phyloP scores from a whole-genome alignment of 2,329 filamentous ascomycete species.

The Fulvia fulva region DNA sequence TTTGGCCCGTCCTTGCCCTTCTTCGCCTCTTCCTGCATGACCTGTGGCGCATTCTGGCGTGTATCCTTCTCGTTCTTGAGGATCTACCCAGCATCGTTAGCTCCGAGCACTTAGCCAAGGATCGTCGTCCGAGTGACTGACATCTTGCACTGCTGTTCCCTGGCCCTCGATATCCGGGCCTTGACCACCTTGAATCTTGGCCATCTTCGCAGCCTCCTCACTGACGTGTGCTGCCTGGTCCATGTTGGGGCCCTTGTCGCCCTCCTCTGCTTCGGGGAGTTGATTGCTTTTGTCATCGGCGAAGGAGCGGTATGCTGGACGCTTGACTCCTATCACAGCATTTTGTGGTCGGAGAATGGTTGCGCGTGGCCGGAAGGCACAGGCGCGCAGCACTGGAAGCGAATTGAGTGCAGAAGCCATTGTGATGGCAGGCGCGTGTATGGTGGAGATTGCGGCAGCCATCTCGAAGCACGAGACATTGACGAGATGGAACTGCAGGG shows the following conservation, averaged over 20 bases:
- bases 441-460: background rate
- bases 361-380: constrained; percentile 22
- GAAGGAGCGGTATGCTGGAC: constrained; percentile 23
- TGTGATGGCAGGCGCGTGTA: constrained; percentile 2
- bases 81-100: constrained; percentile 45
- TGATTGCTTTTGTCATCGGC: constrained; percentile 29
- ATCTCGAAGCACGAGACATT: background rate
- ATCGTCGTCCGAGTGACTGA: too few species aligned
- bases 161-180: constrained; percentile 59
- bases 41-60: constrained; percentile 60
- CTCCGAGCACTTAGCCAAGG: too few species aligned
- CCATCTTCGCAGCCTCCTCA: constrained; percentile 61
- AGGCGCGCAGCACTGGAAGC: constrained; percentile 19
- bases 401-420: constrained; percentile 21
- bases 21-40: constrained; percentile 59
- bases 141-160: constrained; percentile 64
- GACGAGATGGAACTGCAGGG: background rate
- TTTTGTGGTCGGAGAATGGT: constrained; percentile 15
- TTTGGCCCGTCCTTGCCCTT: constrained; percentile 30
- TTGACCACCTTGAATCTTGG: constrained; percentile 53
- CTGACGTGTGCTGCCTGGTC: constrained; percentile 57
- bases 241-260: constrained; percentile 46
- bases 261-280: constrained; percentile 29
- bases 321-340: constrained; percentile 20
- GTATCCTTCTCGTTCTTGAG: constrained; percentile 60